Evolutionary conservation across 2,329 filamentous ascomycete genomes (phyloP).

Genomic region (Myrmaecium sp.): DNA sequence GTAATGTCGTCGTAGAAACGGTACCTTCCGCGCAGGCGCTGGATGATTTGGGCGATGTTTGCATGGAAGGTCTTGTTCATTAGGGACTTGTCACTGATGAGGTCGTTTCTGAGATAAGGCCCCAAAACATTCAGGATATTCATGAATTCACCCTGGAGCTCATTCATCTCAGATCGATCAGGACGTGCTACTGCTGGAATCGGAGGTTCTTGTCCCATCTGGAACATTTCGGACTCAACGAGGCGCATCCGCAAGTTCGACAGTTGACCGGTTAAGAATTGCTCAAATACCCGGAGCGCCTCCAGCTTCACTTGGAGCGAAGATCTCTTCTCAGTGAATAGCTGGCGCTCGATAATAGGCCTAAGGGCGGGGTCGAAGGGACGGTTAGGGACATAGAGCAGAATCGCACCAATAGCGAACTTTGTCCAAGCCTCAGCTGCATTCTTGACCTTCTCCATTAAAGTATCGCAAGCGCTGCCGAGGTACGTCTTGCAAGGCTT

Average conservation of each 20-base stretch:
- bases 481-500: neutral
- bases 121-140: conserved; percentile 40
- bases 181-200: conserved; percentile 58
- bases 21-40: conserved; percentile 52
- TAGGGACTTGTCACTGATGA: conserved; percentile 11
- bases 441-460: conserved; percentile 13
- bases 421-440: conserved; percentile 50
- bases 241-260: conserved; percentile 50
- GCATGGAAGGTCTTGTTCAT: conserved; percentile 24
- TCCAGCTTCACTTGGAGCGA: conserved; percentile 40
- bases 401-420: conserved; percentile 56
- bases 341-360: conserved; percentile 44
- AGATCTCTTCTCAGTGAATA: conserved; percentile 38
- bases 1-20: conserved; percentile 75
- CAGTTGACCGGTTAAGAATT: conserved; percentile 47
- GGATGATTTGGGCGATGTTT: conserved; percentile 51
- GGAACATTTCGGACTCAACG: conserved; percentile 42
- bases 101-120: conserved; percentile 11
- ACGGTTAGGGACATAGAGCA: conserved; percentile 71
- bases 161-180: conserved; percentile 44
- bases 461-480: neutral
- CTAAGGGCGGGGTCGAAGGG: conserved; percentile 63
- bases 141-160: conserved; percentile 69
- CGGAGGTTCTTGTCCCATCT: conserved; percentile 49
- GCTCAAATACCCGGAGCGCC: conserved; percentile 49